Base-by-base conservation (phyloP, 1,139 yeast species). In the Kluyveromyces marxianus region DNA sequence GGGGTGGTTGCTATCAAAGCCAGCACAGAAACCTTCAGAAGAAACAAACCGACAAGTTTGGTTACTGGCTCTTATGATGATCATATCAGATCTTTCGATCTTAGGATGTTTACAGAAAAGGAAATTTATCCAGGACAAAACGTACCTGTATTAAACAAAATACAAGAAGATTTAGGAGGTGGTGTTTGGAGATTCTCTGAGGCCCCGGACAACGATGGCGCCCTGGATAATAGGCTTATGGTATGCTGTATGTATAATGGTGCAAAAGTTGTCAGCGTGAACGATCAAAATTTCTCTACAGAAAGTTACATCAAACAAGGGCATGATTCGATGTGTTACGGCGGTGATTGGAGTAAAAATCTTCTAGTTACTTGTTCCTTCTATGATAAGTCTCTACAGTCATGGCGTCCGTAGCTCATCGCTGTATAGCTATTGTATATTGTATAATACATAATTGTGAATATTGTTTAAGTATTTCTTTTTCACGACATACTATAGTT, bases 21-120 rank as follows among this genome's bases (percentile, higher is more conserved):
- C 34, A 55, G 61, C 29, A 55, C 56, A 2, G 37, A 49, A 3
- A 55, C 54, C 4, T 63, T 62, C 41, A 53, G 66, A 30, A 26
- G 42, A 4, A 34, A 50, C 0, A 70, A 69, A 44, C 77, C 82
- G 0, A 74, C 79, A 50, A 72, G 74, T 1, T 55, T 90, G 8
- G 81, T 92, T 82, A 87, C 97, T 0, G 98, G 98, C 0, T 85
- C 96, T 0, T 92, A 92, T 63, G 98, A 92, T 63, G 97, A 92
- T 59, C 63, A 74, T 48, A 65, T 92, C 41, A 71, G 90, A 46
- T 68, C 77, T 0, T 69, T 88, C 41, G 97, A 90, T 62, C 60
- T 88, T 39, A 68, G 96, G 48, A 73, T 77, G 52, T 57, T 70
- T 37, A 65, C 63, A 2, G 42, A 39, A 3, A 55, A 53, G 10